Percentiles rank a stretch among this genome's conserved stretches.
Evolutionary conservation across 768 basidiomycete species (phyloP).

Genomic region (Russula compacta): DNA sequence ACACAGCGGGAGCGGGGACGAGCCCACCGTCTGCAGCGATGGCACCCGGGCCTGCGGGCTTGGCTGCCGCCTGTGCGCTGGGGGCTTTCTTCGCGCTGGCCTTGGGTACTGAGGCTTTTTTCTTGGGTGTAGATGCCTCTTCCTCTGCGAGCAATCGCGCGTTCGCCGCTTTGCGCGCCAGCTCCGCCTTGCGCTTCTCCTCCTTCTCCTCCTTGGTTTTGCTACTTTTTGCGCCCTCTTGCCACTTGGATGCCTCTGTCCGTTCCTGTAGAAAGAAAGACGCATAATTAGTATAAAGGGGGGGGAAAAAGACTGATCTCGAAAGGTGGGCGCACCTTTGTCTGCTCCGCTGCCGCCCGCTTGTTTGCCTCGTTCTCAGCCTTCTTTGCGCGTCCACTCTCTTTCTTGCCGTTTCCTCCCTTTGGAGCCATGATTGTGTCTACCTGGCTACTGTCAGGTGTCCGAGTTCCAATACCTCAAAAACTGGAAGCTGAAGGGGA

Average conservation of each 20-base stretch:
- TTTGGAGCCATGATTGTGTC: slow-evolving; percentile 64
- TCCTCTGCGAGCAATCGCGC: slow-evolving; percentile 84
- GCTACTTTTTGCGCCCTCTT: slow-evolving; percentile 53
- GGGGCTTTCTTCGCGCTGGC: slow-evolving; percentile 9
- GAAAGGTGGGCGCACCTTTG: slow-evolving; percentile 38
- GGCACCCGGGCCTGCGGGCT: slow-evolving; percentile 75
- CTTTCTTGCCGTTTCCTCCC: slow-evolving; percentile 87
- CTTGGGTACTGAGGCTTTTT: slow-evolving; percentile 44
- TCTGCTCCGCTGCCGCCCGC: slow-evolving; percentile 47
- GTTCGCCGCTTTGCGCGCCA: slow-evolving; percentile 80
- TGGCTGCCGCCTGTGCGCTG: slow-evolving; percentile 16
- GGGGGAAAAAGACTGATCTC: not conserved
- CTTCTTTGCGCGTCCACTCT: slow-evolving; percentile 82
- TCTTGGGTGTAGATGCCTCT: slow-evolving; percentile 51
- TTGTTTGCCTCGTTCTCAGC: slow-evolving; percentile 86
- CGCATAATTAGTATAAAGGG: not conserved
- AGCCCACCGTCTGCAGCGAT: slow-evolving; percentile 65
- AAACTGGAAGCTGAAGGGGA: too few species aligned
- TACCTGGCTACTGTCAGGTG: not conserved
- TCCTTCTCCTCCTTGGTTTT: slow-evolving; percentile 70
- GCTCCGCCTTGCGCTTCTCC: slow-evolving; percentile 70
- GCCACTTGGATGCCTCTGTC: slow-evolving; percentile 63
- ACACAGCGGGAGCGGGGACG: slow-evolving; percentile 24
- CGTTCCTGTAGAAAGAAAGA: slow-evolving; percentile 44
- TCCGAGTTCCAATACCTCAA: too few species aligned